phyloP scores from a whole-genome alignment of 257 asterid species.

The Osmanthus fragrans region DNA sequence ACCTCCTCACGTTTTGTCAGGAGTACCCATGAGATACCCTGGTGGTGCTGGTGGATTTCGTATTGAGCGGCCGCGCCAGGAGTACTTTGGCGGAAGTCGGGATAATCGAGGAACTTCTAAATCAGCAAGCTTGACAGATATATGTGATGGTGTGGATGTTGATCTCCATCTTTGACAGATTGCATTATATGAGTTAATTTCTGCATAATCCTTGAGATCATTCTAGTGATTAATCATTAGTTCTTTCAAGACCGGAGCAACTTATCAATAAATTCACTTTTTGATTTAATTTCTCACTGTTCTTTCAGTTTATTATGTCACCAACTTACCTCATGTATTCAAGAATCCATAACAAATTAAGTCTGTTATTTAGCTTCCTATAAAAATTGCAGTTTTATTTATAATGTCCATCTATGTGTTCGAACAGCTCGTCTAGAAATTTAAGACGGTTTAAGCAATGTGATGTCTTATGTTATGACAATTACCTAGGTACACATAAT shows the following conservation, averaged over 20 bases:
- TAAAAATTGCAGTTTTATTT: background rate
- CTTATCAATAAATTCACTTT: background rate
- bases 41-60: slow-evolving; percentile 24
- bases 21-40: slow-evolving; percentile 50
- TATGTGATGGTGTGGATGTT: slow-evolving; percentile 54
- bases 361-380: background rate
- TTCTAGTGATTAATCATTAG: background rate
- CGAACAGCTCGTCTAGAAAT: background rate
- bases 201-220: background rate
- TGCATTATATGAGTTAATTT: background rate
- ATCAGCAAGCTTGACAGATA: slow-evolving; percentile 30
- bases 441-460: background rate
- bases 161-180: slow-evolving; percentile 65
- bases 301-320: background rate
- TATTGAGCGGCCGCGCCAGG: slow-evolving; percentile 28
- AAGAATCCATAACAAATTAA: background rate
- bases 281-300: background rate
- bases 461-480: no score
- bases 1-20: slow-evolving; percentile 46
- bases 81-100: background rate
- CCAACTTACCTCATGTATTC: background rate
- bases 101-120: slow-evolving; percentile 34
- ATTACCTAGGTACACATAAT: no score
- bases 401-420: background rate
- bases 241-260: background rate